Conservation (phyloP, 176 grass and related monocot genomes). For the Rhynchospora breviuscula region DNA sequence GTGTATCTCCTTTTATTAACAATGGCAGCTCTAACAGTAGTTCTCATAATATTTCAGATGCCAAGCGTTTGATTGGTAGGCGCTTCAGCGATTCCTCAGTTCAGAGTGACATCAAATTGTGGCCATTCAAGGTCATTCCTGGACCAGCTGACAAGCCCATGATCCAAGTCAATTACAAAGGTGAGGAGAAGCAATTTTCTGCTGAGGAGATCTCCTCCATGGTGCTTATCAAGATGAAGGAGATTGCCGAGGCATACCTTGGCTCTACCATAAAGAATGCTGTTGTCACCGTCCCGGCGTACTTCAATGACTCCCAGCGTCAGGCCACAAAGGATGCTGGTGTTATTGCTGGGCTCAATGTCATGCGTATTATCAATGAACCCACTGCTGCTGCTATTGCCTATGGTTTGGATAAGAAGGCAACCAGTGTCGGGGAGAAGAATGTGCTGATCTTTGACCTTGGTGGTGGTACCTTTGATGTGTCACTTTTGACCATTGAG, state of each 20-base stretch:
- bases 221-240: slow-evolving; percentile 80
- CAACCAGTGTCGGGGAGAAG: slow-evolving; percentile 76
- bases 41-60: slow-evolving; percentile 33
- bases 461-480: slow-evolving; percentile 76
- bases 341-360: slow-evolving; percentile 69
- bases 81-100: slow-evolving; percentile 68
- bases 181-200: slow-evolving; percentile 60
- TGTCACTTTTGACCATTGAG: slow-evolving; percentile 77
- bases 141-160: slow-evolving; percentile 64
- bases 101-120: slow-evolving; percentile 60
- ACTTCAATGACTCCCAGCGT: slow-evolving; percentile 89
- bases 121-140: slow-evolving; percentile 59
- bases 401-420: slow-evolving; percentile 78
- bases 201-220: slow-evolving; percentile 78
- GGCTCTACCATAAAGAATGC: slow-evolving; percentile 65
- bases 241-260: slow-evolving; percentile 66
- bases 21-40: neutral
- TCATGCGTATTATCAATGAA: slow-evolving; percentile 82
- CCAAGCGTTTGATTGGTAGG: slow-evolving; percentile 66
- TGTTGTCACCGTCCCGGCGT: slow-evolving; percentile 74
- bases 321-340: slow-evolving; percentile 84
- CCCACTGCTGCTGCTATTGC: slow-evolving; percentile 72
- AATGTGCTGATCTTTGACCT: slow-evolving; percentile 90
- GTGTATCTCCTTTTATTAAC: neutral
- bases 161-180: slow-evolving; percentile 54